A percentile compares a stretch with the other conserved stretches of the same genome.
These are phyloP conservation scores for Hymenotorrendiella dingleyae DNA, from an alignment of 2,329 filamentous ascomycete genomes.

Conservation along the genomic window DNA sequence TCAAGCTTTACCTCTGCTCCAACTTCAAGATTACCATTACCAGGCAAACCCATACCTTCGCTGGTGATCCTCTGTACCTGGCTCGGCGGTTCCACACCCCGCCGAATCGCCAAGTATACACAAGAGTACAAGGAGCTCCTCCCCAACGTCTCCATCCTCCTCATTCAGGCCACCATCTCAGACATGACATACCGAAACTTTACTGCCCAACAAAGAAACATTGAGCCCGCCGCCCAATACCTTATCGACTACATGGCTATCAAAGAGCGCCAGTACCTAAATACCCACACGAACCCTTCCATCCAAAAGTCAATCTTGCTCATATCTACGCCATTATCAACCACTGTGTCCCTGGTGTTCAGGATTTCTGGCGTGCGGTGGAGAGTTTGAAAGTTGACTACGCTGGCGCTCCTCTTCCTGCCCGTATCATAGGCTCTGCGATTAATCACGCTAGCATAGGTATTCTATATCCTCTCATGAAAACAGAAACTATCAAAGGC, in stretches of 20 bases:
- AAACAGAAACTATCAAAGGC: not conserved
- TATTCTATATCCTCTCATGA: not conserved
- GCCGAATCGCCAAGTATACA: conserved; percentile 3
- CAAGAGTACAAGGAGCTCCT: not conserved
- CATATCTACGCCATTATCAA: not conserved
- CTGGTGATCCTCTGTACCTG: conserved; percentile 2
- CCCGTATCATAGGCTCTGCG: not conserved
- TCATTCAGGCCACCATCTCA: conserved; percentile 2
- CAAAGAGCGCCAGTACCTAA: too few species aligned
- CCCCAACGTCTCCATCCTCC: not conserved
- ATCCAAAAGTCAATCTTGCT: not conserved
- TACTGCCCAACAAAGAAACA: not conserved
- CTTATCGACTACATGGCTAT: too few species aligned
- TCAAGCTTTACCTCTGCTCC: too few species aligned
- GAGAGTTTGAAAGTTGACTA: not conserved
- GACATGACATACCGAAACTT: conserved; percentile 3
- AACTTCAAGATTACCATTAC: too few species aligned
- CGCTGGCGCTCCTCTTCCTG: not conserved
- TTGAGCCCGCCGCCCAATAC: not conserved
- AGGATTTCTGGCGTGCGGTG: not conserved
- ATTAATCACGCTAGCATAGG: not conserved
- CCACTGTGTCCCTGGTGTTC: not conserved
- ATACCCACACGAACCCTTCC: too few species aligned
- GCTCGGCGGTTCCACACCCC: not conserved
- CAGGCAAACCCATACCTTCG: not conserved